Percentiles rank a stretch among this genome's conserved stretches.
These are phyloP conservation scores for Cystofilobasidium macerans DNA, from an alignment of 768 basidiomycete species.

Conservation along the genomic window DNA sequence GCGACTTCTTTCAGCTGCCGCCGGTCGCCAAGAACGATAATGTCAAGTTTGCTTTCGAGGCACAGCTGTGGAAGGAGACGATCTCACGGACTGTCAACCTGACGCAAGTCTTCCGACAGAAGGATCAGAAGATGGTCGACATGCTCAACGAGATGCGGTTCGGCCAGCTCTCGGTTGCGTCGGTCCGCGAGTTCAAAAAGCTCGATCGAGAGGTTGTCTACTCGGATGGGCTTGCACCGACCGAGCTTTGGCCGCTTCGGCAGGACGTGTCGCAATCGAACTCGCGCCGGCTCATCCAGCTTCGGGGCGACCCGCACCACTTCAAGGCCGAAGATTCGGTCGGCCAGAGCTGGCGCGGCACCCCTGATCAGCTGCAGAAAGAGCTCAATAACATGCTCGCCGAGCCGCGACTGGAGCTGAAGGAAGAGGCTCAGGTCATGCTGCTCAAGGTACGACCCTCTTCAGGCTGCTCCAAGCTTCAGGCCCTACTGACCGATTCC, in stretches of 20 bases:
- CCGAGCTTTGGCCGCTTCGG: conserved; percentile 83
- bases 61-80: conserved; percentile 58
- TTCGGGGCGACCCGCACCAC: conserved; percentile 45
- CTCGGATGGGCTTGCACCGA: conserved; percentile 71
- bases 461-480: neutral
- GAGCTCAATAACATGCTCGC: conserved; percentile 88
- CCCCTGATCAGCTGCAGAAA: conserved; percentile 52
- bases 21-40: conserved; percentile 60
- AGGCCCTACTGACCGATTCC: neutral
- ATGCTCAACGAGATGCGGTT: conserved; percentile 99
- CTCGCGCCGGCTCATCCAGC: conserved; percentile 50
- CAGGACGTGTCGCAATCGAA: conserved; percentile 88
- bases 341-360: neutral
- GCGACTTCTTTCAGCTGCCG: conserved; percentile 97
- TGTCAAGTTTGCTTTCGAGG: conserved; percentile 88
- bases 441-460: conserved; percentile 52
- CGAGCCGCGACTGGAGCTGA: conserved; percentile 54
- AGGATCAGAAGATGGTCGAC: conserved; percentile 58
- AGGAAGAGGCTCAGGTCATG: conserved; percentile 83
- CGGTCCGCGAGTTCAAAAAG: conserved; percentile 57
- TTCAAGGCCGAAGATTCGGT: neutral
- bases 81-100: conserved; percentile 79
- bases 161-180: conserved; percentile 54
- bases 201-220: conserved; percentile 64
- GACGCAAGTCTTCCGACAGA: conserved; percentile 46